Conservation (phyloP, 805 yeast species). For the Candida vaughaniae region DNA sequence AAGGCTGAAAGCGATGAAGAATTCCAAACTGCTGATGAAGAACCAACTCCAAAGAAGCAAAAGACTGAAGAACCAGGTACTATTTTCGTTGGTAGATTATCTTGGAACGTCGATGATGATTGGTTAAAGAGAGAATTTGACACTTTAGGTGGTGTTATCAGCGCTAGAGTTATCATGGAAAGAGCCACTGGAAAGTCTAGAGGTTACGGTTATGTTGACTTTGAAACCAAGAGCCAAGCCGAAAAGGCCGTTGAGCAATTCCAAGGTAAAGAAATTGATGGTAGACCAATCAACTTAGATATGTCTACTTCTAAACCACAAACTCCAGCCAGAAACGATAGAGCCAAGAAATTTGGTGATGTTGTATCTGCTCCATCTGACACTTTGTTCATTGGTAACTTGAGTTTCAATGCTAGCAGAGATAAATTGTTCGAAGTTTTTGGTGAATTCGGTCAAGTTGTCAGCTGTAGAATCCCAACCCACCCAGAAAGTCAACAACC, state of each 20-base stretch:
- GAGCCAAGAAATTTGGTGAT: slow-evolving; percentile 91
- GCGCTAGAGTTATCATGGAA: slow-evolving; percentile 93
- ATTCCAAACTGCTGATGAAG: slow-evolving; percentile 32
- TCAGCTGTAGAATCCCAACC: slow-evolving; percentile 93
- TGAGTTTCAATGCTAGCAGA: slow-evolving; percentile 86
- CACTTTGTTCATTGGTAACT: slow-evolving; percentile 93
- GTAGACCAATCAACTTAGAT: slow-evolving; percentile 94
- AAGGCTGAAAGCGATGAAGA: slow-evolving; percentile 39
- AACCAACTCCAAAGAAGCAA: slow-evolving; percentile 51
- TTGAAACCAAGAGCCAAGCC: slow-evolving; percentile 72
- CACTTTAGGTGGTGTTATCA: slow-evolving; percentile 71
- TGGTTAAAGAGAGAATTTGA: slow-evolving; percentile 90
- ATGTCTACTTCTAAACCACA: slow-evolving; percentile 82
- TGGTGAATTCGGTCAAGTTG: slow-evolving; percentile 74
- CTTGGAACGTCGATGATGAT: slow-evolving; percentile 95
- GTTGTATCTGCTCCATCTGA: slow-evolving; percentile 89
- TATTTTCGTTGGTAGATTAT: slow-evolving; percentile 92
- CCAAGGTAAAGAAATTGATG: slow-evolving; percentile 95
- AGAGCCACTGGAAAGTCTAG: slow-evolving; percentile 89
- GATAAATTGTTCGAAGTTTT: slow-evolving; percentile 74
- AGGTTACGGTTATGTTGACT: slow-evolving; percentile 98
- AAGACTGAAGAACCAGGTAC: slow-evolving; percentile 75
- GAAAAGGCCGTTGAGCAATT: slow-evolving; percentile 79
- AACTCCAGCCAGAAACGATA: slow-evolving; percentile 56
- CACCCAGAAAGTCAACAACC: slow-evolving; percentile 99